phyloP scores from a whole-genome alignment of 1,284 basidiomycete species.

The Wallemia mellicola region DNA sequence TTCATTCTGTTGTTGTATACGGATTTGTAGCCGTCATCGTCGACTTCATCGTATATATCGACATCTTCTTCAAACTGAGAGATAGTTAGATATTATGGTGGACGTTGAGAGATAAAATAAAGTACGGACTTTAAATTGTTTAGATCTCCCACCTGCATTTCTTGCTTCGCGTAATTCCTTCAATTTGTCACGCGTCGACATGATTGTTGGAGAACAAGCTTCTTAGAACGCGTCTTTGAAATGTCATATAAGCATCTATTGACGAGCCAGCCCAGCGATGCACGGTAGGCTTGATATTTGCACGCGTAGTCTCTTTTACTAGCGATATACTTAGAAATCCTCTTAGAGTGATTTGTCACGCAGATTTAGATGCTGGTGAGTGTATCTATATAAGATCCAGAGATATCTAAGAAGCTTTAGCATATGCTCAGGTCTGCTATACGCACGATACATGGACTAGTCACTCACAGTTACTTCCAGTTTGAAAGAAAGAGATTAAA shows the following conservation, averaged over 20 bases:
- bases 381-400: conserved; percentile 32
- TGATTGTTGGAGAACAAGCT: neutral
- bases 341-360: conserved; percentile 38
- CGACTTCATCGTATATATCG: conserved; percentile 67
- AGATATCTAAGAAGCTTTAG: conserved; percentile 25
- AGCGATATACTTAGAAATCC: too few relatives aligned
- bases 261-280: neutral
- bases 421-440: conserved; percentile 8
- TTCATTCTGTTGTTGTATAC: conserved; percentile 65
- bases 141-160: neutral
- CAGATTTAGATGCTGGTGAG: conserved; percentile 50
- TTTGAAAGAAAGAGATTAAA: conserved; percentile 4
- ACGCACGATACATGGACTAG: neutral
- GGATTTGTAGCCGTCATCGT: conserved; percentile 61
- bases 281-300: too few relatives aligned
- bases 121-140: neutral
- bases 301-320: too few relatives aligned
- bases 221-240: neutral
- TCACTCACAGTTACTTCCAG: conserved; percentile 1
- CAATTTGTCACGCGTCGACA: neutral
- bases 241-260: neutral
- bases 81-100: neutral
- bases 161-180: neutral
- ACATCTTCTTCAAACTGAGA: conserved; percentile 26
- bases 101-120: neutral